phyloP scores from a whole-genome alignment of 1,284 basidiomycete species.

The Fomitopsis betulina region DNA sequence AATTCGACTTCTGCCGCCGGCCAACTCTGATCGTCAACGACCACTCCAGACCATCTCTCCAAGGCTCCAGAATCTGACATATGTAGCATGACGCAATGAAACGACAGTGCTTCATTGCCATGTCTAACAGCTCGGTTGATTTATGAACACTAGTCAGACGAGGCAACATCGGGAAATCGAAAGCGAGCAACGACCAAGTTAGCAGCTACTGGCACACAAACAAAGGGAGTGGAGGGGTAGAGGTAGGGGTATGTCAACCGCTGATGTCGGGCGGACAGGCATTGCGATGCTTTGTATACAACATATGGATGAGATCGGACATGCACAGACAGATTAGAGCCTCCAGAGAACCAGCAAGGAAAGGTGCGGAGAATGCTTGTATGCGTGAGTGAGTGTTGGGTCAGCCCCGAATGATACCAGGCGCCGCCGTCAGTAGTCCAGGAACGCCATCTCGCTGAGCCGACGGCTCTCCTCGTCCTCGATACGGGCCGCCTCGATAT shows the following conservation, averaged over 20 bases:
- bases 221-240: neutral
- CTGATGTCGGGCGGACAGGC: too few species aligned
- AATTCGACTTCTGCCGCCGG: too few species aligned
- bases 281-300: neutral
- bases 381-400: neutral
- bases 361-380: neutral
- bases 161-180: neutral
- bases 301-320: neutral
- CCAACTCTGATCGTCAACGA: too few species aligned
- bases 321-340: neutral
- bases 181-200: neutral
- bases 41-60: too few species aligned
- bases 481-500: slow-evolving; percentile 46
- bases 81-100: too few species aligned
- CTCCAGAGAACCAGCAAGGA: neutral
- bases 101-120: too few species aligned
- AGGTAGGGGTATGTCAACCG: neutral
- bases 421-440: slow-evolving; percentile 27
- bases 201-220: neutral
- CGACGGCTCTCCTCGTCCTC: slow-evolving; percentile 62
- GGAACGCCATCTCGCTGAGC: slow-evolving; percentile 66
- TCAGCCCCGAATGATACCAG: neutral
- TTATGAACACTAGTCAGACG: too few species aligned
- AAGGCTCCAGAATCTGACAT: too few species aligned
- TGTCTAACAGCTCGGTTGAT: too few species aligned